Conservation (phyloP, 495 filamentous ascomycete genomes). For the Xylaria nigripes region DNA sequence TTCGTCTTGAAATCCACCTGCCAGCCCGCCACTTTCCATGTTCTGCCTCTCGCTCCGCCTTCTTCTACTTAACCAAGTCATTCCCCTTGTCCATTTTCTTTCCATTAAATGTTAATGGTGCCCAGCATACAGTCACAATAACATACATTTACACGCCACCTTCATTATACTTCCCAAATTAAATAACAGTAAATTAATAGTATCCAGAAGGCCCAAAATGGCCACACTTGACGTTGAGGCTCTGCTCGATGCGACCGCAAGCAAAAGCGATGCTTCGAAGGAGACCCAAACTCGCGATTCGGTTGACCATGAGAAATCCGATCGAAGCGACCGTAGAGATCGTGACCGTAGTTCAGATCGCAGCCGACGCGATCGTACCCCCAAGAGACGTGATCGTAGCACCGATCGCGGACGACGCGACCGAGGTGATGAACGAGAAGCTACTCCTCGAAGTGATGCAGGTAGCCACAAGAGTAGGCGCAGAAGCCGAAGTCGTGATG, state of each 20-base stretch:
- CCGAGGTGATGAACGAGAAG: slow-evolving; percentile 42
- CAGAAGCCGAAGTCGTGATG: slow-evolving; percentile 72
- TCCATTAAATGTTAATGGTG: background rate
- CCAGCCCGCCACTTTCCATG: slow-evolving; percentile 5
- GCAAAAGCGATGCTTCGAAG: slow-evolving; percentile 41
- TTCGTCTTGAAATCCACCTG: background rate
- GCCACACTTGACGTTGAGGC: slow-evolving; percentile 90
- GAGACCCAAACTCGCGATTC: slow-evolving; percentile 28
- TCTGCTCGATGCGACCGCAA: slow-evolving; percentile 82
- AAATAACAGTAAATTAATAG: slow-evolving; percentile 10
- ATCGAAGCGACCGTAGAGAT: slow-evolving; percentile 28
- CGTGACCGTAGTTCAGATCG: slow-evolving; percentile 47
- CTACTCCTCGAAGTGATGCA: slow-evolving; percentile 68
- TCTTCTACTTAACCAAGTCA: background rate
- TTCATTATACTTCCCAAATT: slow-evolving; percentile 1
- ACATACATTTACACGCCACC: background rate
- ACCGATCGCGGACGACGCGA: slow-evolving; percentile 37
- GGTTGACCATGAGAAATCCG: slow-evolving; percentile 22
- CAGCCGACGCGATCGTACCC: slow-evolving; percentile 50
- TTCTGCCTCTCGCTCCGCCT: background rate
- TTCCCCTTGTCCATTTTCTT: background rate
- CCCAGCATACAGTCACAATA: background rate
- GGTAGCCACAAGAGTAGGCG: slow-evolving; percentile 80
- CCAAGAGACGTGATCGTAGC: slow-evolving; percentile 61
- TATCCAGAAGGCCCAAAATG: slow-evolving; percentile 45